A percentile compares a stretch with the other conserved stretches of the same genome.
These are phyloP conservation scores for Triticum aestivum DNA, from an alignment of 176 grass and related monocot genomes.

Conservation along the genomic window DNA sequence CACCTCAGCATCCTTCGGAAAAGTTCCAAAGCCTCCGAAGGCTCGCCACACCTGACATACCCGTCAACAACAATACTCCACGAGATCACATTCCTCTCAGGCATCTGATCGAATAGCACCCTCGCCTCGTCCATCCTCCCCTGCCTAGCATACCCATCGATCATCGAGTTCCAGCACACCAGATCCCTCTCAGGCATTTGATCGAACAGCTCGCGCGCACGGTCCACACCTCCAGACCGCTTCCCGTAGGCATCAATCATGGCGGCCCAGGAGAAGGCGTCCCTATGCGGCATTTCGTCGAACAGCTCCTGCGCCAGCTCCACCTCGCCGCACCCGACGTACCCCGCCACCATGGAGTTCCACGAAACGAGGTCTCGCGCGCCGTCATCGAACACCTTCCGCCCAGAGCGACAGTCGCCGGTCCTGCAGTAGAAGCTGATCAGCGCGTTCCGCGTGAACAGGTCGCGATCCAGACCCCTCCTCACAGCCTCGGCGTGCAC, in stretches of 20 bases:
- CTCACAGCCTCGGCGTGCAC: constrained; percentile 54
- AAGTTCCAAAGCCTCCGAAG: constrained; percentile 46
- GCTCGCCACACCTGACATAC: constrained; percentile 43
- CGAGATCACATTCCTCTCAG: constrained; percentile 57
- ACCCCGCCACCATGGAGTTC: constrained; percentile 68
- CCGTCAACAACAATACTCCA: constrained; percentile 68
- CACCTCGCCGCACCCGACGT: constrained; percentile 40
- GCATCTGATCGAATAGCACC: constrained; percentile 53
- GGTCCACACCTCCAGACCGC: constrained; percentile 36
- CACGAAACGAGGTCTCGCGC: constrained; percentile 57
- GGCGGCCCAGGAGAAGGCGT: constrained; percentile 58
- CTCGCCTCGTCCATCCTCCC: constrained; percentile 46
- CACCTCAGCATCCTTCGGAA: constrained; percentile 51
- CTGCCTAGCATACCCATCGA: constrained; percentile 55
- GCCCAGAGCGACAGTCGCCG: constrained; percentile 35
- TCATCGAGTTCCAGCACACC: constrained; percentile 78
- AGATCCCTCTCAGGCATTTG: constrained; percentile 51
- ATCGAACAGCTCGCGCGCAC: constrained; percentile 62
- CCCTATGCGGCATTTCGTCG: constrained; percentile 52
- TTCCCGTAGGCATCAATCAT: constrained; percentile 69
- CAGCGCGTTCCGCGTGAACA: constrained; percentile 55
- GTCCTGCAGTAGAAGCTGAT: constrained; percentile 56
- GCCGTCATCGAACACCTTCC: constrained; percentile 57
- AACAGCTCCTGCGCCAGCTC: constrained; percentile 53
- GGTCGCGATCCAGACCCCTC: constrained; percentile 39